These are phyloP conservation scores for Mycena albidolilacea DNA, from an alignment of 768 basidiomycete genomes.

Conservation along the genomic window DNA sequence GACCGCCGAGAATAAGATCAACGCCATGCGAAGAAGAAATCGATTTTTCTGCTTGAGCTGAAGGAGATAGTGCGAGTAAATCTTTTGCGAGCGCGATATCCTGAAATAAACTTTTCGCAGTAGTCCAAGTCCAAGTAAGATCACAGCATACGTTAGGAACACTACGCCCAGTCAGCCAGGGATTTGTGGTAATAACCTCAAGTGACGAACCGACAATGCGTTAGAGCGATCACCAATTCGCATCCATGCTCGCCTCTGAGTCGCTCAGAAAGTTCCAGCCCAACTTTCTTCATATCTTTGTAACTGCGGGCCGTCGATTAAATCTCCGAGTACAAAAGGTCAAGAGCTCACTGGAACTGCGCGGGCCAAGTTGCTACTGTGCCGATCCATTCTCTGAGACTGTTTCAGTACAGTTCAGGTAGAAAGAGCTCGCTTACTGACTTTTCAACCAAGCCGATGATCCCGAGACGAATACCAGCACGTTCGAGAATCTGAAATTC, in stretches of 20 bases:
- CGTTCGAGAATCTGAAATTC: slow-evolving; percentile 80
- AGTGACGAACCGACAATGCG: slow-evolving; percentile 77
- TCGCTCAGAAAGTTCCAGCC: slow-evolving; percentile 76
- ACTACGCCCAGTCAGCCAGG: slow-evolving; percentile 44
- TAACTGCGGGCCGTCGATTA: slow-evolving; percentile 41
- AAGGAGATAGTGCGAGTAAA: slow-evolving; percentile 72
- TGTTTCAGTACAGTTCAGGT: neutral
- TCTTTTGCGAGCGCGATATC: slow-evolving; percentile 81
- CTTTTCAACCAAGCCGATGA: slow-evolving; percentile 93
- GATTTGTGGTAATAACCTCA: neutral
- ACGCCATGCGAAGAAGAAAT: slow-evolving; percentile 78
- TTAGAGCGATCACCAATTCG: slow-evolving; percentile 89
- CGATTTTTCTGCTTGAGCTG: slow-evolving; percentile 58
- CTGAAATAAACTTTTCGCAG: slow-evolving; percentile 51
- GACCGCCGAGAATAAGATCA: slow-evolving; percentile 89
- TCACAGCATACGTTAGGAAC: slow-evolving; percentile 61
- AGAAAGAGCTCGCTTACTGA: slow-evolving; percentile 44
- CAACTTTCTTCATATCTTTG: slow-evolving; percentile 81
- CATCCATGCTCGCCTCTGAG: slow-evolving; percentile 82
- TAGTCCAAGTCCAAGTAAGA: neutral
- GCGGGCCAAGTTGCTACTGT: slow-evolving; percentile 91
- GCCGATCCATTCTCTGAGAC: slow-evolving; percentile 85
- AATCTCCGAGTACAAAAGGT: no score
- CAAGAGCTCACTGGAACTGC: slow-evolving; percentile 67
- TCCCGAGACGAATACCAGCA: slow-evolving; percentile 78